These are phyloP conservation scores for Ustilago cynodontis DNA, from an alignment of 1,284 basidiomycete species.

Conservation along the genomic window DNA sequence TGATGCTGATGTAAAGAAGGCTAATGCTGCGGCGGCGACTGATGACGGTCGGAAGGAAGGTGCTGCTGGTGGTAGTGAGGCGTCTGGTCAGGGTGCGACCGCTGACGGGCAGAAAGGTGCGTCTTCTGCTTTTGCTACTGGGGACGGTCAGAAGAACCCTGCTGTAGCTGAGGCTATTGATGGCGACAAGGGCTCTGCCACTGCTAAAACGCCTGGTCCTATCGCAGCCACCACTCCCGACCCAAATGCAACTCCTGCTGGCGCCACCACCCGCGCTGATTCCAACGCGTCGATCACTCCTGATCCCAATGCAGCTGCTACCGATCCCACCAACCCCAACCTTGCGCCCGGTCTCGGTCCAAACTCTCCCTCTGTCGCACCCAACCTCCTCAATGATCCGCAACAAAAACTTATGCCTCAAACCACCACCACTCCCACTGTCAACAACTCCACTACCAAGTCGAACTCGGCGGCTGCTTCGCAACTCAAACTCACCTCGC, in stretches of 20 bases:
- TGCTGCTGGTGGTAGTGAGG: too few species aligned
- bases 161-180: too few species aligned
- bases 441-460: neutral
- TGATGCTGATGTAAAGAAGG: neutral
- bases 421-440: neutral
- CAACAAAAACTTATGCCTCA: conserved; percentile 16
- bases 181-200: too few species aligned
- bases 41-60: neutral
- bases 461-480: neutral
- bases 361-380: conserved; percentile 14
- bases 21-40: too few species aligned
- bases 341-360: conserved; percentile 19
- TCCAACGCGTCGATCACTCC: too few species aligned
- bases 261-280: neutral
- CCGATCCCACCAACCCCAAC: neutral
- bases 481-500: neutral
- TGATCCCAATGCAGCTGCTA: neutral
- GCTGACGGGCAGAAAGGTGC: too few species aligned
- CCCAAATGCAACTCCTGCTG: neutral
- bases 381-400: conserved; percentile 23
- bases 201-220: too few species aligned
- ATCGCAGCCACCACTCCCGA: too few species aligned
- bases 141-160: too few species aligned
- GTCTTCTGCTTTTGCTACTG: too few species aligned
- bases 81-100: too few species aligned